Percentiles rank a stretch among this genome's conserved stretches.
These are phyloP conservation scores for Boletus sp. DNA, from an alignment of 768 basidiomycete genomes.

Conservation along the genomic window DNA sequence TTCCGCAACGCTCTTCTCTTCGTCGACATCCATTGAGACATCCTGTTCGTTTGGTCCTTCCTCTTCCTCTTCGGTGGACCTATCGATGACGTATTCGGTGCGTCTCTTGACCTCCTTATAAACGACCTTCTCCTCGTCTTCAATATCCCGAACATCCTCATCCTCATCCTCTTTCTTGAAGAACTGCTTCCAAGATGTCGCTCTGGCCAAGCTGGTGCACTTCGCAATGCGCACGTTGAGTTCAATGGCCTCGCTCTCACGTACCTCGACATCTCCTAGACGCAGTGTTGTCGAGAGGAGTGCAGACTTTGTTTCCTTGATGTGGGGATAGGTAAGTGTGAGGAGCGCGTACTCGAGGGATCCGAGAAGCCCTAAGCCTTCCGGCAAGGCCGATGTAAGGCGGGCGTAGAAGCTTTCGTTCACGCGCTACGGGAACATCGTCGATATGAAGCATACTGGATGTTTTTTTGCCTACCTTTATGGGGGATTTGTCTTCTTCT, in stretches of 20 bases:
- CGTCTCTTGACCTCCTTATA: conserved; percentile 42
- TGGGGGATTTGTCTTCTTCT: conserved; percentile 64
- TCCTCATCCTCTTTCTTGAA: conserved; percentile 33
- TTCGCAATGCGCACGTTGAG: conserved; percentile 76
- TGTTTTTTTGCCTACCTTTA: conserved; percentile 55
- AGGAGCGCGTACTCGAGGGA: conserved; percentile 30
- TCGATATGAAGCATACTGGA: neutral
- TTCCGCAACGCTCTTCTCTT: conserved; percentile 33
- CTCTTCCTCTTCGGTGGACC: conserved; percentile 34
- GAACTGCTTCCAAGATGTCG: conserved; percentile 70
- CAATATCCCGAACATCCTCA: conserved; percentile 25
- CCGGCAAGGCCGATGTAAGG: conserved; percentile 38
- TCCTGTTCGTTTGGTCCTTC: conserved; percentile 21
- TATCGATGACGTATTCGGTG: conserved; percentile 59
- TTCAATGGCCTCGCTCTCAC: conserved; percentile 69
- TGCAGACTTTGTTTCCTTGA: conserved; percentile 64
- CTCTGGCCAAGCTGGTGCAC: conserved; percentile 65
- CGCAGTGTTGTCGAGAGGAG: conserved; percentile 63
- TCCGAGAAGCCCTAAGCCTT: conserved; percentile 25
- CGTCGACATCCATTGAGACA: conserved; percentile 21
- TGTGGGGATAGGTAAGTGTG: conserved; percentile 46
- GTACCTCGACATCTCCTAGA: conserved; percentile 70
- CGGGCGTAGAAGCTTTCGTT: conserved; percentile 74
- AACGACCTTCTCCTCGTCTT: conserved; percentile 28
- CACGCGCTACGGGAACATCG: conserved; percentile 41